These are phyloP conservation scores for Cyberlindnera misumaiensis DNA, from an alignment of 805 yeast genomes.

Conservation along the genomic window DNA sequence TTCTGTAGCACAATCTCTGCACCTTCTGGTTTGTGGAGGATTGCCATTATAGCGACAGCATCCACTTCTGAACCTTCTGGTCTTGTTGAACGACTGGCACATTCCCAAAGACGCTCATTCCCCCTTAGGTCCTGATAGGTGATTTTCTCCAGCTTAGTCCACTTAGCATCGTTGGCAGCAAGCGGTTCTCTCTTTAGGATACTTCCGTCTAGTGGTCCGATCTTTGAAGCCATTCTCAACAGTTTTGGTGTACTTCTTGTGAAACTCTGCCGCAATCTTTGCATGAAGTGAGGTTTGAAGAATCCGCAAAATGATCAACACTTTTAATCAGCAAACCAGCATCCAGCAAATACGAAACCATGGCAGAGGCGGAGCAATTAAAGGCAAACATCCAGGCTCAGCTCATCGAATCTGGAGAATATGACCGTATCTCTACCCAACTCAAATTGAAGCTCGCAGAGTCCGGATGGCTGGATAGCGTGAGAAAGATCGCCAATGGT, in stretches of 20 bases:
- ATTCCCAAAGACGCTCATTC: slow-evolving; percentile 75
- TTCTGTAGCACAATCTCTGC: slow-evolving; percentile 60
- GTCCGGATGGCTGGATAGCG: slow-evolving; percentile 82
- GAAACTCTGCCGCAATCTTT: not conserved
- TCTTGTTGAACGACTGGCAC: slow-evolving; percentile 48
- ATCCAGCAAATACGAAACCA: not conserved
- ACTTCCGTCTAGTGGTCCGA: slow-evolving; percentile 31
- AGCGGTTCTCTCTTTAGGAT: slow-evolving; percentile 25
- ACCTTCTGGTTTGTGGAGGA: slow-evolving; percentile 45
- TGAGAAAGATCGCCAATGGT: slow-evolving; percentile 53
- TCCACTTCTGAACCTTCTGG: slow-evolving; percentile 46
- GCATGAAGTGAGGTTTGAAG: too few relatives aligned
- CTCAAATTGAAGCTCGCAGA: slow-evolving; percentile 61
- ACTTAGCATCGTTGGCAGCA: slow-evolving; percentile 44
- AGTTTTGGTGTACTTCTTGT: not conserved
- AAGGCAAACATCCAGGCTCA: slow-evolving; percentile 62
- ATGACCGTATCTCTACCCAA: slow-evolving; percentile 37
- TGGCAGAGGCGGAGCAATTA: slow-evolving; percentile 22
- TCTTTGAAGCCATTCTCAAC: slow-evolving; percentile 19
- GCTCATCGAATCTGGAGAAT: slow-evolving; percentile 71
- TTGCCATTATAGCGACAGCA: slow-evolving; percentile 86
- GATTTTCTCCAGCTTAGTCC: slow-evolving; percentile 63
- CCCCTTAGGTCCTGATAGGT: slow-evolving; percentile 73
- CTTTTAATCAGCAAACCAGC: too few relatives aligned
- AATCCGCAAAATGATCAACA: too few relatives aligned